Percentiles rank a stretch among this genome's conserved stretches.
These are phyloP conservation scores for Phaseolus coccineus DNA, from an alignment of 331 rosid species.

Conservation along the genomic window DNA sequence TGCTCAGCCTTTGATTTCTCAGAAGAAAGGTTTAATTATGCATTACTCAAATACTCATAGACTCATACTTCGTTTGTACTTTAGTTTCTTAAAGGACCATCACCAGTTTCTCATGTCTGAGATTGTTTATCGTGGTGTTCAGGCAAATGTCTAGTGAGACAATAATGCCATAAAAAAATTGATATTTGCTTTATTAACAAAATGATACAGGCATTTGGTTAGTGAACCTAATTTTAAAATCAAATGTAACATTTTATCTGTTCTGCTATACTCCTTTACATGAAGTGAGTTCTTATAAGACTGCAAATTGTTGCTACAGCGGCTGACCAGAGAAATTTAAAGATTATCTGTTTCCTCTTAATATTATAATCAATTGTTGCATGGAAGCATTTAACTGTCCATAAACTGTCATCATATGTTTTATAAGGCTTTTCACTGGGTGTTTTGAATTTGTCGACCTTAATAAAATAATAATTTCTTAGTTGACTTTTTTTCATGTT, in stretches of 20 bases:
- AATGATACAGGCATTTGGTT: not conserved
- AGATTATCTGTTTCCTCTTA: conserved; percentile 4
- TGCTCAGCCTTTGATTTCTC: conserved; percentile 53
- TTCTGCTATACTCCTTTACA: not conserved
- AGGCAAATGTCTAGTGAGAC: not conserved
- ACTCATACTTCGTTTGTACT: not conserved
- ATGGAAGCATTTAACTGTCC: not conserved
- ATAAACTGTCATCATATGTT: not conserved
- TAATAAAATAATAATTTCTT: conserved; percentile 13
- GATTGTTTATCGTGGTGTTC: not conserved
- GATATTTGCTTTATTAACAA: conserved; percentile 2
- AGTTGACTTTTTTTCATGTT: conserved; percentile 18
- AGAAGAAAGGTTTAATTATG: conserved; percentile 58
- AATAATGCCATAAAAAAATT: not conserved
- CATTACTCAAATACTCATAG: conserved; percentile 33
- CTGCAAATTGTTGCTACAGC: not conserved
- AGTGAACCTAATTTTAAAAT: conserved; percentile 1
- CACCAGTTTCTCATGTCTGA: conserved; percentile 22
- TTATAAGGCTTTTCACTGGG: conserved; percentile 4
- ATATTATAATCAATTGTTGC: not conserved
- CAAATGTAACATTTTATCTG: not conserved
- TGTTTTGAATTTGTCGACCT: conserved; percentile 32
- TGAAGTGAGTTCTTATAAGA: conserved; percentile 7
- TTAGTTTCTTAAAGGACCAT: conserved; percentile 19
- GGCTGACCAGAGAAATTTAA: conserved; percentile 18